Evolutionary conservation across 805 yeast species (phyloP).

Genomic region (Yamadazyma paraphyllophila): DNA sequence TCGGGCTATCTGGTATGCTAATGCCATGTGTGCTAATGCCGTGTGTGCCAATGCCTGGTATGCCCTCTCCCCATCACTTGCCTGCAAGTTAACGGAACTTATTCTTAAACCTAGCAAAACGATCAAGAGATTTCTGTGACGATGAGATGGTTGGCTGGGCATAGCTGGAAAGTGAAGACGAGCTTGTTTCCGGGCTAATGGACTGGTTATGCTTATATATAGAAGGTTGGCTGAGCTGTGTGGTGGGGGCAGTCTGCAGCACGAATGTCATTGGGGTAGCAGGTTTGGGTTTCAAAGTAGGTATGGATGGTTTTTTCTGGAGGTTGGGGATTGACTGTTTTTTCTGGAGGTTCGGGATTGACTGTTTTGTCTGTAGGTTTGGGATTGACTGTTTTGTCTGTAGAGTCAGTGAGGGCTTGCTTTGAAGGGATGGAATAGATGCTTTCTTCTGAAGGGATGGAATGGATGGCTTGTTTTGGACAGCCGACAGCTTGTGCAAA

Average conservation of each 20-base stretch:
- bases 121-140: slow-evolving; percentile 36
- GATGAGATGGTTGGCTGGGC: slow-evolving; percentile 43
- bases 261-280: slow-evolving; percentile 4
- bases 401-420: slow-evolving; percentile 14
- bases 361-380: slow-evolving; percentile 18
- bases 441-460: slow-evolving; percentile 15
- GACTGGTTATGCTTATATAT: neutral
- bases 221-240: slow-evolving; percentile 3
- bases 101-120: slow-evolving; percentile 34
- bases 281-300: slow-evolving; percentile 1
- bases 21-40: too few species aligned
- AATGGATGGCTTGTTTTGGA: slow-evolving; percentile 13
- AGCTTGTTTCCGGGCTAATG: neutral
- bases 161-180: slow-evolving; percentile 14
- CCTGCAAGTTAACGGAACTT: slow-evolving; percentile 20
- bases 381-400: slow-evolving; percentile 18
- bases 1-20: too few species aligned
- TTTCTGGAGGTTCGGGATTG: slow-evolving; percentile 15
- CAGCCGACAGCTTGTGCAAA: slow-evolving; percentile 19
- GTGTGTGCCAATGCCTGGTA: too few species aligned
- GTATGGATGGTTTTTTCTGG: slow-evolving; percentile 16
- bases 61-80: too few species aligned
- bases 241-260: slow-evolving; percentile 7
- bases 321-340: slow-evolving; percentile 14
- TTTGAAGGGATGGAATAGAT: slow-evolving; percentile 16